A percentile compares a stretch with the other conserved stretches of the same genome.
Evolutionary conservation across 169 alveolate species (phyloP).

Genomic region (Besnoitia besnoiti): DNA sequence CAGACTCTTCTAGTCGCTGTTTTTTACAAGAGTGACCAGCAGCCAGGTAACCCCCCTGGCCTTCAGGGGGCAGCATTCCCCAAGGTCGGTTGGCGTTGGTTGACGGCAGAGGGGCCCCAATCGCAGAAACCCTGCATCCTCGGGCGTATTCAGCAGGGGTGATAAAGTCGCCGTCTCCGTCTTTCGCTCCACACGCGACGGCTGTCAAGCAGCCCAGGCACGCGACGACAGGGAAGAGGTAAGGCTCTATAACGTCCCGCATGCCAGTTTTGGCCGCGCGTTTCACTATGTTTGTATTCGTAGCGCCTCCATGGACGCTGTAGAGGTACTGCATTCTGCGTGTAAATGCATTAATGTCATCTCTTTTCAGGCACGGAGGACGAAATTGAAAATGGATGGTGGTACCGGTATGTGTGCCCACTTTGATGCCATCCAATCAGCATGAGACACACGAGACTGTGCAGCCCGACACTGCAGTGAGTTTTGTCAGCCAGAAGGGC

Average conservation of each 20-base stretch:
- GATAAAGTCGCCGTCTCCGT: conserved; percentile 20
- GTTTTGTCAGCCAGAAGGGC: too few relatives aligned
- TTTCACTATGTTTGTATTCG: background rate
- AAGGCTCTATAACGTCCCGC: conserved; percentile 3
- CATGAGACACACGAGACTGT: too few relatives aligned
- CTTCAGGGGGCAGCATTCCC: too few relatives aligned
- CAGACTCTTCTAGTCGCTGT: too few relatives aligned
- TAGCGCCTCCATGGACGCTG: background rate
- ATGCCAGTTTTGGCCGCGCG: background rate
- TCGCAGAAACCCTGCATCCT: background rate
- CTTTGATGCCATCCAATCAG: too few relatives aligned
- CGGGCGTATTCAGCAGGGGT: conserved; percentile 1
- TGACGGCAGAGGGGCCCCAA: background rate
- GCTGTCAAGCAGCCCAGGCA: conserved; percentile 34
- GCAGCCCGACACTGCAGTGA: too few relatives aligned
- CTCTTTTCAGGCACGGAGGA: background rate
- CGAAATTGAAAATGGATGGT: too few relatives aligned
- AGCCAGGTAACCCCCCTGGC: too few relatives aligned
- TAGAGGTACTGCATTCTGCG: background rate
- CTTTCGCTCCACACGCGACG: background rate
- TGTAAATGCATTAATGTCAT: background rate
- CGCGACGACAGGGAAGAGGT: background rate
- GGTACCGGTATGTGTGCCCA: too few relatives aligned
- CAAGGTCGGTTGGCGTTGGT: background rate
- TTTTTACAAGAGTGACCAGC: too few relatives aligned